These are phyloP conservation scores for Yamadazyma insecticola DNA, from an alignment of 805 yeast genomes.

Conservation along the genomic window DNA sequence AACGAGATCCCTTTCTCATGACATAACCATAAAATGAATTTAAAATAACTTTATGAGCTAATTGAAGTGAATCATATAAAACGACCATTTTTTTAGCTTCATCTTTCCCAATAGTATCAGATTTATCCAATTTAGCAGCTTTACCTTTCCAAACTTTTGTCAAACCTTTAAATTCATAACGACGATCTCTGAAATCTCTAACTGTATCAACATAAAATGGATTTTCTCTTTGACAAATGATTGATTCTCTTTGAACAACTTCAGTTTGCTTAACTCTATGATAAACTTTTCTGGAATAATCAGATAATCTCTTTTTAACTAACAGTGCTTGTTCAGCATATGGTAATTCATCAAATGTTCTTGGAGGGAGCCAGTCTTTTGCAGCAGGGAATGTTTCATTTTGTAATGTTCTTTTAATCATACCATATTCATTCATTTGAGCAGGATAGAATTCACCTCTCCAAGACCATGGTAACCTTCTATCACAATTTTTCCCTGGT, in stretches of 20 bases:
- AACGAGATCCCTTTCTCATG: conserved; percentile 97
- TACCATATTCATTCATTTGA: conserved; percentile 81
- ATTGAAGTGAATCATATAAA: conserved; percentile 88
- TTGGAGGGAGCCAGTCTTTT: conserved; percentile 49
- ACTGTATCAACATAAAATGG: conserved; percentile 97
- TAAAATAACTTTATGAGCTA: conserved; percentile 94
- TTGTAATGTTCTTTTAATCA: conserved; percentile 81
- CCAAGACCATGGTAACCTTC: conserved; percentile 95
- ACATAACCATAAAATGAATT: conserved; percentile 98
- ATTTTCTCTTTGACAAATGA: conserved; percentile 94
- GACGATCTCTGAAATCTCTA: conserved; percentile 87
- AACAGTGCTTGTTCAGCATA: conserved; percentile 72
- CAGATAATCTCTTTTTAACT: conserved; percentile 73
- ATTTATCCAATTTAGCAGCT: conserved; percentile 42
- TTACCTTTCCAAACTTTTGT: conserved; percentile 95
- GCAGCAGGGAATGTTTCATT: conserved; percentile 71
- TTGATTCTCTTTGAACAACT: conserved; percentile 84
- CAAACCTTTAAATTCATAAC: conserved; percentile 90
- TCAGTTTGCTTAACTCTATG: conserved; percentile 77
- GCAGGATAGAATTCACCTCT: conserved; percentile 96
- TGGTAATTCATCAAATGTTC: conserved; percentile 71
- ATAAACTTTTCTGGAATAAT: conserved; percentile 81
- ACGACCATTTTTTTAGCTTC: conserved; percentile 95
- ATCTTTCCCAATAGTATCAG: conserved; percentile 62
- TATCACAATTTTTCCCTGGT: conserved; percentile 90